Evolutionary conservation across 140 eudicot species (phyloP).

Genomic region (Anethum foeniculum): DNA sequence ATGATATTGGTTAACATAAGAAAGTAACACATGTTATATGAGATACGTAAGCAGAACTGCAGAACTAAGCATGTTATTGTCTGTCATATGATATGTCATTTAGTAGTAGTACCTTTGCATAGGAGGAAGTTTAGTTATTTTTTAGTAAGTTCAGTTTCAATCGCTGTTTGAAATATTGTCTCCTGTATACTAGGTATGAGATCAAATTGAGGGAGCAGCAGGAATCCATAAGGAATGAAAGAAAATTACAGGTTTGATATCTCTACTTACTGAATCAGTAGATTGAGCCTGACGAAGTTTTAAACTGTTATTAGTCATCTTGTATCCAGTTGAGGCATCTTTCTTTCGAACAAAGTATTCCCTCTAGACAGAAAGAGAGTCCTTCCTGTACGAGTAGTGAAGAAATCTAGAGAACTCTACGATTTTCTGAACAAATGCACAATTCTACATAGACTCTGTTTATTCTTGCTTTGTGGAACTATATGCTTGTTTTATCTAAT

Average conservation of each 20-base stretch:
- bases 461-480: neutral
- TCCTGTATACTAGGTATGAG: conserved; percentile 58
- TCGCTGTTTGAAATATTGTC: neutral
- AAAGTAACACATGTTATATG: neutral
- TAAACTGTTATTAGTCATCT: neutral
- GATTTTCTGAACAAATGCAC: neutral
- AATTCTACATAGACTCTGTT: neutral
- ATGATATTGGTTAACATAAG: neutral
- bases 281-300: conserved; percentile 12
- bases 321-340: neutral
- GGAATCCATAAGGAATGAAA: conserved; percentile 68
- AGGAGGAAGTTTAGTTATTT: neutral
- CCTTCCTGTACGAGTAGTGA: no score
- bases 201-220: conserved; percentile 94
- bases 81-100: neutral
- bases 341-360: no score
- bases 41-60: neutral
- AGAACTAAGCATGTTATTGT: neutral
- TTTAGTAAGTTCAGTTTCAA: neutral
- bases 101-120: neutral
- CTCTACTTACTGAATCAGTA: neutral
- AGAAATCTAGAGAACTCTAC: no score
- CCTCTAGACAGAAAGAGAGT: no score
- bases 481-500: neutral
- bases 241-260: conserved; percentile 69